Conservation (phyloP, 768 basidiomycete species). For the Pholiota conissans region DNA sequence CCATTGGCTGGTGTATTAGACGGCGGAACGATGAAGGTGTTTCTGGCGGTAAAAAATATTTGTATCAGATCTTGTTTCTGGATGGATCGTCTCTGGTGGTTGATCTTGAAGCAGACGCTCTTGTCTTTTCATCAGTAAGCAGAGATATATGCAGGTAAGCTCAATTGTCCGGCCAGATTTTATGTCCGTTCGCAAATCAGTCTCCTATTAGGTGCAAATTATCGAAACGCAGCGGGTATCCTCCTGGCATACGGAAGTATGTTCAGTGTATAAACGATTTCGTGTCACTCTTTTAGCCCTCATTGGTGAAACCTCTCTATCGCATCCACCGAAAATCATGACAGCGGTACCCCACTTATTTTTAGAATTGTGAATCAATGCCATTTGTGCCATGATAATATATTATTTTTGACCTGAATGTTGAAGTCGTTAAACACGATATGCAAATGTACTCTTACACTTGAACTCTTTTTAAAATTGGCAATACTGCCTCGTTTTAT, state of each 20-base stretch:
- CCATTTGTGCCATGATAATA: too few species aligned
- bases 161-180: not conserved
- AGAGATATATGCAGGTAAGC: not conserved
- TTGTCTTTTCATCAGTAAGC: not conserved
- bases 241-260: not conserved
- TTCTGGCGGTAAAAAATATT: not conserved
- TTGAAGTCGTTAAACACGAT: too few species aligned
- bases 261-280: not conserved
- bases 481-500: too few species aligned
- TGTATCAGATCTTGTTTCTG: not conserved
- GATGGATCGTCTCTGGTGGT: not conserved
- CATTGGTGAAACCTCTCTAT: not conserved
- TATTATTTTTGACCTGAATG: too few species aligned
- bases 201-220: not conserved
- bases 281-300: not conserved
- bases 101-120: not conserved
- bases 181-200: not conserved
- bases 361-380: too few species aligned
- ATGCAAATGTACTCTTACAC: too few species aligned
- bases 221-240: not conserved
- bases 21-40: not conserved
- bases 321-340: not conserved
- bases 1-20: conserved; percentile 1
- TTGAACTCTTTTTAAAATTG: too few species aligned
- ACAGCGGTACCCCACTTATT: not conserved